Percentiles rank a stretch among this genome's conserved stretches.
Conservation (phyloP, 2,329 filamentous ascomycete species). For the Mycosphaerella sp. region DNA sequence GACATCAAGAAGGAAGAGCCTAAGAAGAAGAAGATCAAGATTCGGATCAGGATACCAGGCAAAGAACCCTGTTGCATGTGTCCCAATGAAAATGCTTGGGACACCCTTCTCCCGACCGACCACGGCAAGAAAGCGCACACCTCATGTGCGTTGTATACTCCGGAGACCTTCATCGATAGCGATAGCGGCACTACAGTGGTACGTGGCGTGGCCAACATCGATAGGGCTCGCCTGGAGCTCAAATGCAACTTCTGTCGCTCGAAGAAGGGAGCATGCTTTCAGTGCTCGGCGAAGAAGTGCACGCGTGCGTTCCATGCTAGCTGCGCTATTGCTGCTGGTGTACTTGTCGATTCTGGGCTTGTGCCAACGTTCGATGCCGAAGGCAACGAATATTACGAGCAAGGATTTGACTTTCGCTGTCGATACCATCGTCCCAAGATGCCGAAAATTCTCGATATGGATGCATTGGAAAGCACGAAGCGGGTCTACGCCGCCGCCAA, state of each 20-base stretch:
- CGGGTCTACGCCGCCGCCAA: slow-evolving; percentile 63
- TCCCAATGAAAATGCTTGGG: slow-evolving; percentile 77
- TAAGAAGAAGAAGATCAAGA: slow-evolving; percentile 68
- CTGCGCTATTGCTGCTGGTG: slow-evolving; percentile 84
- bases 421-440: slow-evolving; percentile 88
- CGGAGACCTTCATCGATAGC: slow-evolving; percentile 78
- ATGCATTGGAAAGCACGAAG: slow-evolving; percentile 62
- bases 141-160: slow-evolving; percentile 82
- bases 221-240: slow-evolving; percentile 79
- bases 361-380: slow-evolving; percentile 85
- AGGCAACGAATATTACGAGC: slow-evolving; percentile 84
- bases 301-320: slow-evolving; percentile 90
- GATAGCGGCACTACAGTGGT: slow-evolving; percentile 64
- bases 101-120: slow-evolving; percentile 79
- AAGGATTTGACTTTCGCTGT: slow-evolving; percentile 88
- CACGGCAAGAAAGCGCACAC: slow-evolving; percentile 82
- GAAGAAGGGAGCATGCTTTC: slow-evolving; percentile 92
- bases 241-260: slow-evolving; percentile 94
- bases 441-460: slow-evolving; percentile 55
- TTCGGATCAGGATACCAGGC: slow-evolving; percentile 63
- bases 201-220: slow-evolving; percentile 71
- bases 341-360: slow-evolving; percentile 80
- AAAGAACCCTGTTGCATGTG: slow-evolving; percentile 85
- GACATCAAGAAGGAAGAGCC: slow-evolving; percentile 44
- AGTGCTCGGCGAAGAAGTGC: slow-evolving; percentile 93